Base-by-base conservation (phyloP, 2,329 filamentous ascomycete genomes). In the Nannizzia gypsea region DNA sequence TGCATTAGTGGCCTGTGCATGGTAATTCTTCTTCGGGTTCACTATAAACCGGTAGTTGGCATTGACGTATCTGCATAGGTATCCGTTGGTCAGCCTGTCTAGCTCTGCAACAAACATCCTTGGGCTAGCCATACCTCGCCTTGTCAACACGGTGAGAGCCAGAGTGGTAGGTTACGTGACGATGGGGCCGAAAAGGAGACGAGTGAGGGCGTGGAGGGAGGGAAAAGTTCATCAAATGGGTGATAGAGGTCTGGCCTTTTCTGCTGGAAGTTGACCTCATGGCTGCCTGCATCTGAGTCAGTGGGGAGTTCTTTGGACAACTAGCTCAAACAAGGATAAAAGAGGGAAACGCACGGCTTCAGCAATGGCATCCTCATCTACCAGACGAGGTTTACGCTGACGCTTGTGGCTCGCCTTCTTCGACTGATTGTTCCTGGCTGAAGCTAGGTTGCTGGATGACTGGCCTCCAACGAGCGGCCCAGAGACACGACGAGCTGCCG, bases 1-100 rank as follows among this genome's bases (percentile, higher is more conserved):
- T 20, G 93, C 88, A 72, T 97, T 90, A 52, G 83, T 81, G 24
- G 89, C 87, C 70, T 97, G 90, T 4, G 83, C 81, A 62, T 83
- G 81, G 71, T 97, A 99, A 68, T 86, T 83, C 61, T 84, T 86
- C 60, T 83, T 81, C 2, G 93, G 92, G 62, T 89, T 86, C 57
- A 99, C 91, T 61, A 99, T 87, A 72, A 99, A 99, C 60, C 93
- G 87, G 71, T 99, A 99, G 73, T 99, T 99, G 64, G 93, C 90
- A 72, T 99, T 91, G 15, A 99, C 86, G 66, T 89, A 90, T 77
- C 86, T 87, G 20, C 11, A 28, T 28, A 20, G 61, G 2, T 24
- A 11, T 44, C 20, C 8, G 13, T 48, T 26, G 36, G 26, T 15
- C 44, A 22, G 17, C 20, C 31, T 9, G 4, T 28, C 11, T 50